Conservation (phyloP, 139 green algal genomes). For the Zygnema circumcarinatum region DNA sequence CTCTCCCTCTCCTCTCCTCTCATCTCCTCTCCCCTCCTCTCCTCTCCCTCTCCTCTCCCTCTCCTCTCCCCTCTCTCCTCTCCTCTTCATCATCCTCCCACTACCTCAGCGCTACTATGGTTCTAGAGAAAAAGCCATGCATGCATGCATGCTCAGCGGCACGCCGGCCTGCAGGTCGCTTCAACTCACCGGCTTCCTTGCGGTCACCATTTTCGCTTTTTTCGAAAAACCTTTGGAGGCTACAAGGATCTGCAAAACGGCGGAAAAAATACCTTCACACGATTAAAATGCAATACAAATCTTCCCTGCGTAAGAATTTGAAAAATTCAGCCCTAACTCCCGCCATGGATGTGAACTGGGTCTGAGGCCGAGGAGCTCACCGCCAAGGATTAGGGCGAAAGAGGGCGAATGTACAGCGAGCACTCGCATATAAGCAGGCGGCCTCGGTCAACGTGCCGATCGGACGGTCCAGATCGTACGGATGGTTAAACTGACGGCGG, state of each 20-base stretch:
- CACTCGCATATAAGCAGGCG: too few relatives aligned
- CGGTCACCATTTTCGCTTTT: background rate
- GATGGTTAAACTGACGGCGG: too few relatives aligned
- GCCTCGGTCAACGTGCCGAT: too few relatives aligned
- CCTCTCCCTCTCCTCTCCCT: too few relatives aligned
- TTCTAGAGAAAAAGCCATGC: too few relatives aligned
- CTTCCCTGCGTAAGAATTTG: background rate
- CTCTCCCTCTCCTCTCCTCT: too few relatives aligned
- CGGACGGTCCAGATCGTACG: too few relatives aligned
- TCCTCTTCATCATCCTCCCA: too few relatives aligned
- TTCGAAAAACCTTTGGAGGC: background rate
- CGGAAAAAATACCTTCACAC: background rate
- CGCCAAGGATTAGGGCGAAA: background rate
- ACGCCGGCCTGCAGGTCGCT: background rate
- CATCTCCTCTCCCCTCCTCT: too few relatives aligned
- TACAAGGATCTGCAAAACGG: background rate
- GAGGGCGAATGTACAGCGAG: too few relatives aligned
- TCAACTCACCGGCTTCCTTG: constrained; percentile 49
- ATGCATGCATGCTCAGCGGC: background rate
- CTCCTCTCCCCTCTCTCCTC: too few relatives aligned
- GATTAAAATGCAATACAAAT: background rate
- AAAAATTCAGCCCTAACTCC: background rate
- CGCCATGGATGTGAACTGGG: background rate
- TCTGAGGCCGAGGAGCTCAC: background rate
- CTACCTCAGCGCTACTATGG: too few relatives aligned